A percentile compares a stretch with the other conserved stretches of the same genome.
Evolutionary conservation across 208 protist genomes (phyloP).

Genomic region (Tritrichomonas musculus): DNA sequence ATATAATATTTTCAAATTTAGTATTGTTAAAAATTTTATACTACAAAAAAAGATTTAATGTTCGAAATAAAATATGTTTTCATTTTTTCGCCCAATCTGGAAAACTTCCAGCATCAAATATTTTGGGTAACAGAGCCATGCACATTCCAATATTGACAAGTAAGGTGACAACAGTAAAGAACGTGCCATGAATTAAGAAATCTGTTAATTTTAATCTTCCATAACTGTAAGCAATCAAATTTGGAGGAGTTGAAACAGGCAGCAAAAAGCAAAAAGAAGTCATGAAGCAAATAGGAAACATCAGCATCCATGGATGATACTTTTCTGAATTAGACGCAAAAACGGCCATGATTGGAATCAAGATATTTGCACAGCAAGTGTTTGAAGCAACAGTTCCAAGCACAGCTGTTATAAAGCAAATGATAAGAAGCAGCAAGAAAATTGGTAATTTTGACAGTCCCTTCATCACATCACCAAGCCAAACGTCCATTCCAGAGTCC

Average conservation of each 20-base stretch:
- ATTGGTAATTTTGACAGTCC: not conserved
- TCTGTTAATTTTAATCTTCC: constrained; percentile 28
- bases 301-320: constrained; percentile 41
- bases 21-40: no score
- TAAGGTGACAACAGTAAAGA: not conserved
- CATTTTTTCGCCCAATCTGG: constrained; percentile 3
- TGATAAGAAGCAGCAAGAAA: not conserved
- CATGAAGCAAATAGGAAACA: constrained; percentile 34
- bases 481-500: not conserved
- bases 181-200: not conserved
- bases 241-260: constrained; percentile 45
- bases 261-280: constrained; percentile 39
- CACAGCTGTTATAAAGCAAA: not conserved
- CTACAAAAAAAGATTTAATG: no score
- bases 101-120: not conserved
- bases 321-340: constrained; percentile 24
- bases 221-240: constrained; percentile 40
- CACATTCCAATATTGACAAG: not conserved
- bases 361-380: constrained; percentile 34
- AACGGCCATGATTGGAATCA: constrained; percentile 34
- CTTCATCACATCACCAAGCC: not conserved
- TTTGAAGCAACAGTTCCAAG: constrained; percentile 24
- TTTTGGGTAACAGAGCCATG: not conserved
- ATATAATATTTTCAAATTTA: no score
- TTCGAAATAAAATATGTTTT: no score